Base-by-base conservation (phyloP, 2,329 filamentous ascomycete genomes). In the Penicillium sp. region DNA sequence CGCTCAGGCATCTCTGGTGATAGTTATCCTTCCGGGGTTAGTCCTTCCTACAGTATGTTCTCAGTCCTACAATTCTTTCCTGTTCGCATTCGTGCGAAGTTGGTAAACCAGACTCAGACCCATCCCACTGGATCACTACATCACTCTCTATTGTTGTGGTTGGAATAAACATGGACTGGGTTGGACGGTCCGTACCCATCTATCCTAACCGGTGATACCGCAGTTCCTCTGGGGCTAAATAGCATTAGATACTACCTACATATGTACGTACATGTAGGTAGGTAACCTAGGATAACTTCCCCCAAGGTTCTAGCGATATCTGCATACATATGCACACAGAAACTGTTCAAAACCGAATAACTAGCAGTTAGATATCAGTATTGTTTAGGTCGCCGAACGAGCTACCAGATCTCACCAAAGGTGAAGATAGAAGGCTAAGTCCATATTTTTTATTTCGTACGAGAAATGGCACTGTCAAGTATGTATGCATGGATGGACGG, bases 61-160 rank as follows among this genome's bases (percentile, higher is more conserved):
- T 22, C 14, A 20, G 18, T 22, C 4, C n/a, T 34, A 20, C 14
- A 22, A 13, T 32, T 20, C 14, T 45, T 20, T 60, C 67, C 40
- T 76, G 70, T 54, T 72, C 66, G 46, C 61, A 72, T 7, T 72
- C 73, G 34, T 76, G 64, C 64, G 2, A 72, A 70, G 55, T 76
- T 72, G 0, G 72, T 76, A 56, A 76, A 76, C 70, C 71, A 75
- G 53, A 76, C 38, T 7, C 69, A 32, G 70, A 68, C 11, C 69
- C 68, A 24, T 72, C 71, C 0, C 49, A 49, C 38, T 72, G 69
- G 20, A 71, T 63, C 5, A 76, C 65, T 2, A 77, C 67, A 55
- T 78, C 74, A 55, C 75, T 76, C 74, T 63, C 1, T 20, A 16
- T 44, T 22, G 7, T n/a, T 42, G 14, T 42, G 22, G 14, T 32